phyloP scores from a whole-genome alignment of 257 asterid species.

The Apocynum venetum region DNA sequence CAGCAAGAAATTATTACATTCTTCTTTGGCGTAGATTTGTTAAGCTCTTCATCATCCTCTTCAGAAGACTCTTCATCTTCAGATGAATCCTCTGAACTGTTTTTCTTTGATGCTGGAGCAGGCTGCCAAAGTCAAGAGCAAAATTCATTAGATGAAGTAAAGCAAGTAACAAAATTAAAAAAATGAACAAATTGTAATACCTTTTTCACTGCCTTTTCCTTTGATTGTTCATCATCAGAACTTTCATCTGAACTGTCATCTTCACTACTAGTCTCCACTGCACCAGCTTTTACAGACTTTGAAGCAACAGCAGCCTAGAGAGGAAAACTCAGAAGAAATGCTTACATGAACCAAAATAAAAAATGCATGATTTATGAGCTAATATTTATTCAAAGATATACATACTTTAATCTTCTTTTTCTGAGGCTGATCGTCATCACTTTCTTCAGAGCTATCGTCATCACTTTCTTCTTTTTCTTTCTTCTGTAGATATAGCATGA shows the following conservation, averaged over 20 bases:
- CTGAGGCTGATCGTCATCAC: conserved; percentile 8
- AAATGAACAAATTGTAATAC: not conserved
- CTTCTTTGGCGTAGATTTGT: conserved; percentile 43
- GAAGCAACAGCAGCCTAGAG: conserved; percentile 14
- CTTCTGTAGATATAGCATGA: not conserved
- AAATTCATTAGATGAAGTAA: not conserved
- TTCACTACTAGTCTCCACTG: conserved; percentile 28
- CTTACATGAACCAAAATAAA: not conserved
- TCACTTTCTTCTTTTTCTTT: not conserved
- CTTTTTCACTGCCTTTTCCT: conserved; percentile 16
- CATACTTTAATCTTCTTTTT: conserved; percentile 11
- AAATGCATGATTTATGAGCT: not conserved
- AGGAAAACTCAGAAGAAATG: not conserved
- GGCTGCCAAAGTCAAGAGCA: conserved; percentile 18
- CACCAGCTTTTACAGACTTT: conserved; percentile 18
- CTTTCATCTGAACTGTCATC: conserved; percentile 38
- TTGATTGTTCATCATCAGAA: conserved; percentile 25
- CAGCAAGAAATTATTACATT: conserved; percentile 18
- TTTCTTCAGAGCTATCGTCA: conserved; percentile 1
- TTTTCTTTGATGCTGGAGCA: conserved; percentile 19
- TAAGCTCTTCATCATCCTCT: conserved; percentile 44
- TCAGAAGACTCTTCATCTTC: conserved; percentile 36
- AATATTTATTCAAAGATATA: not conserved
- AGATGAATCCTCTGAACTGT: conserved; percentile 42
- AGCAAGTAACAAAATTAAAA: not conserved